Percentiles rank a stretch among this genome's conserved stretches.
Evolutionary conservation across 164 flowering plant species (phyloP).

Genomic region (Brasenia schreberi): DNA sequence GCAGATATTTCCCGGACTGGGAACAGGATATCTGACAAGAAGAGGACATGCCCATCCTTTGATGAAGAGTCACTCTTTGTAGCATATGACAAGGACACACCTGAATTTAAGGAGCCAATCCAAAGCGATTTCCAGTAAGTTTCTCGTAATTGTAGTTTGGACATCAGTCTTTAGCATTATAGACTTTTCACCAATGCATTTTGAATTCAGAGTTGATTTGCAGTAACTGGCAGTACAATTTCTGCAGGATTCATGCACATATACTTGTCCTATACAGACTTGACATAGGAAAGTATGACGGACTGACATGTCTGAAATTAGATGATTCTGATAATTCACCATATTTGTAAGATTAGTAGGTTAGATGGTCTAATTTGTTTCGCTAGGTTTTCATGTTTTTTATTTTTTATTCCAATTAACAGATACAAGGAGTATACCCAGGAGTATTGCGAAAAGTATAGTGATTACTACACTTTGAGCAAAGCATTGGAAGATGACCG

Average conservation of each 20-base stretch:
- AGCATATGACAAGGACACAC: slow-evolving; percentile 80
- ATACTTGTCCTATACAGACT: too few relatives aligned
- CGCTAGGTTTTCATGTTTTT: too few relatives aligned
- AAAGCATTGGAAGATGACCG: slow-evolving; percentile 55
- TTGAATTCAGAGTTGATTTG: too few relatives aligned
- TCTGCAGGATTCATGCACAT: too few relatives aligned
- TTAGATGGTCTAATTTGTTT: too few relatives aligned
- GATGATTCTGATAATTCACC: too few relatives aligned
- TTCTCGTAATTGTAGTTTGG: background rate
- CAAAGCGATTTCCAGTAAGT: slow-evolving; percentile 70
- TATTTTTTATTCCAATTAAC: too few relatives aligned
- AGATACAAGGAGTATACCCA: slow-evolving; percentile 48
- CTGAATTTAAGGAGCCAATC: slow-evolving; percentile 82
- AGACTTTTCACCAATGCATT: too few relatives aligned
- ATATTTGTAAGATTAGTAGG: too few relatives aligned
- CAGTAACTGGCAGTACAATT: too few relatives aligned
- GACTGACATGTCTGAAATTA: too few relatives aligned
- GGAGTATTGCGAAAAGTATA: slow-evolving; percentile 77
- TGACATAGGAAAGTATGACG: too few relatives aligned
- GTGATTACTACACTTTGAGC: slow-evolving; percentile 50
- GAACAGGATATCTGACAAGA: background rate
- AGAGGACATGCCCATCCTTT: background rate
- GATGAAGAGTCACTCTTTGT: slow-evolving; percentile 4
- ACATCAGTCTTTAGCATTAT: background rate
- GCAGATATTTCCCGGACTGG: background rate